Evolutionary conservation across 2,329 filamentous ascomycete genomes (phyloP), one percentile per base, ranked within the genome.

Genomic region (Magnaporthales sp.): DNA sequence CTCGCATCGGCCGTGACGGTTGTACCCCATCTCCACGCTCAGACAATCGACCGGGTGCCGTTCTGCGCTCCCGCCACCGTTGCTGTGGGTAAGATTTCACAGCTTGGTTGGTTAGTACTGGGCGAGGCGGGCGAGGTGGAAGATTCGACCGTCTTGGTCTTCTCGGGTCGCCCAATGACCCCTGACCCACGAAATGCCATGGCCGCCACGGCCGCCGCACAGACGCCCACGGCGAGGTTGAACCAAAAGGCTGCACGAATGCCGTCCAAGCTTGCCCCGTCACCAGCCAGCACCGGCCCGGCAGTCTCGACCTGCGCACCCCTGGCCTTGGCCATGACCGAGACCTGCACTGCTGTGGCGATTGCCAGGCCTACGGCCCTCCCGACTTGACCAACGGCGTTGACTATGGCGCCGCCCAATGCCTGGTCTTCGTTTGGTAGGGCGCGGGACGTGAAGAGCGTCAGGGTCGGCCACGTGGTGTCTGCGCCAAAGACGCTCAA

Each of bases 331-430:
- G 84, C 84, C 76, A 87, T 84, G 26, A 89, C 83, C 0, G 85
- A 83, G 0, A 86, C 86, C 73, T 91, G 88, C 1, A 90, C 78
- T 0, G 87, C 86, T 0, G 88, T 90, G 2, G 83, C 84, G 32
- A 91, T 79, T 0, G 88, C 89, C 0, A 91, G 77, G 1, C 86
- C 84, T n/a, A 91, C 82, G 0, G 88, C 84, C 7, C 89, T 80
- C 0, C 89, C 89, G 32, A 91, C 78, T 71, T 90, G 87, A 0
- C 85, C 86, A 13, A 88, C 83, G 0, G 88, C 83, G 68, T 90
- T 90, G 72, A 91, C 85, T 9, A 91, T 80, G 0, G 87, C 89
- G 0, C 88, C 89, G 0, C 88, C 89, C 0, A 91, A 75, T 1
- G 87, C 86, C 71, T 91, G 89, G 68, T 91, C 88, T 64, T 86